A percentile compares a stretch with the other conserved stretches of the same genome.
phyloP scores from a whole-genome alignment of 163 green algal species.

The Chlamydomonas reinhardtii region DNA sequence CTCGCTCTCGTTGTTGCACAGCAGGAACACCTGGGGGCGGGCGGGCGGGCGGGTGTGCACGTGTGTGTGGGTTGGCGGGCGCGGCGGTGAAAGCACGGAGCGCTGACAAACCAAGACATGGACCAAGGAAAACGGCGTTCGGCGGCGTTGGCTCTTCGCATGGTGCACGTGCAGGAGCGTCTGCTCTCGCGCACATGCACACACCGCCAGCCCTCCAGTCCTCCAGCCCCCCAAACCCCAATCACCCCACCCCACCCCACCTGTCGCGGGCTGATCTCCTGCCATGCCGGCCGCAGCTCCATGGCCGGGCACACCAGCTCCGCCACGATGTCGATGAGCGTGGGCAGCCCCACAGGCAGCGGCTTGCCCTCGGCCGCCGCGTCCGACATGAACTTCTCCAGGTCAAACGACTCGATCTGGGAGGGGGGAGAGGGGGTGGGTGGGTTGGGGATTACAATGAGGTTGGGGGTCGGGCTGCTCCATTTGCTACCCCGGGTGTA shows the following conservation, averaged over 20 bases:
- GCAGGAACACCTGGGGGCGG: conserved; percentile 63
- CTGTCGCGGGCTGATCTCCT: conserved; percentile 58
- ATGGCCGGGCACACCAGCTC: conserved; percentile 66
- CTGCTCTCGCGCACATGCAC: no score
- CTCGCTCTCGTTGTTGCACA: conserved; percentile 61
- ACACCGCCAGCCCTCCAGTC: background rate
- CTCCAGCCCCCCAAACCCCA: background rate
- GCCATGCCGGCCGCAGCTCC: conserved; percentile 57
- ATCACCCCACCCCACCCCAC: background rate
- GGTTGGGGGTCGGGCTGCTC: no score
- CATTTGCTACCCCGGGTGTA: no score
- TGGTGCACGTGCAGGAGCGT: no score
- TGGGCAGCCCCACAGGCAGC: conserved; percentile 52
- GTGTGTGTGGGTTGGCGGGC: background rate
- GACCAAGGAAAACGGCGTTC: no score
- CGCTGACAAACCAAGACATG: no score
- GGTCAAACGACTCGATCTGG: conserved; percentile 45
- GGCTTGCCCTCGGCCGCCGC: conserved; percentile 5
- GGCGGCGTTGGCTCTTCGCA: no score
- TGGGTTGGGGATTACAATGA: background rate
- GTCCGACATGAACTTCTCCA: conserved; percentile 22
- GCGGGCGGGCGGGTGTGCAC: no score
- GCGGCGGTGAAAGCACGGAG: no score
- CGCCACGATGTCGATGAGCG: conserved; percentile 79
- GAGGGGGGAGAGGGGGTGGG: background rate